These are phyloP conservation scores for Solanum paucissectum DNA, from an alignment of 257 asterid species.

Conservation along the genomic window DNA sequence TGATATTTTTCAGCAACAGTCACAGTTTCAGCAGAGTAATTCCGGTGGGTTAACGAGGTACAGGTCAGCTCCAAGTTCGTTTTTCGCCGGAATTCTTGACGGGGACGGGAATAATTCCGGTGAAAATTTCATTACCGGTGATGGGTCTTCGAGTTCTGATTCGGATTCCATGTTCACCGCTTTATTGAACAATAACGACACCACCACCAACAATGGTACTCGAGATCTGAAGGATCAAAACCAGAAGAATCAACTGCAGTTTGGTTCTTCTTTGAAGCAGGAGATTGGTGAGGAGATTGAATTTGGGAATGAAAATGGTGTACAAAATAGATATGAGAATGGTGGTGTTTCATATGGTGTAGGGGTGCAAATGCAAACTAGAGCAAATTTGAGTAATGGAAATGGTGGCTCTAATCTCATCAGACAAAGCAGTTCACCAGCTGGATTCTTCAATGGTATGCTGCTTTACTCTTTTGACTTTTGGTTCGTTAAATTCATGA, in stretches of 20 bases:
- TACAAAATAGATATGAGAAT: background rate
- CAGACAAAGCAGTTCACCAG: constrained; percentile 82
- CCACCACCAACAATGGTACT: constrained; percentile 9
- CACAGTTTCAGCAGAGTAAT: constrained; percentile 12
- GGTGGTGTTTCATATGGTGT: constrained; percentile 25
- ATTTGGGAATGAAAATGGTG: constrained; percentile 23
- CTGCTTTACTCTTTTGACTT: background rate
- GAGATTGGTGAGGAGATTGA: constrained; percentile 36
- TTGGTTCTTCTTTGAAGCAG: constrained; percentile 24
- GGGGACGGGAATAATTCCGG: constrained; percentile 2
- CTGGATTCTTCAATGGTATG: constrained; percentile 76
- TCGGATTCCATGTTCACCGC: constrained; percentile 3
- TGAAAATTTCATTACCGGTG: background rate
- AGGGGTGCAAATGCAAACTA: constrained; percentile 26
- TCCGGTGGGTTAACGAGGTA: constrained; percentile 43
- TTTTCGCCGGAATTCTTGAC: constrained; percentile 42
- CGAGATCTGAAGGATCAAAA: constrained; percentile 19
- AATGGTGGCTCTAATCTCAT: constrained; percentile 41
- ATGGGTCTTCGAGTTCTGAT: constrained; percentile 8
- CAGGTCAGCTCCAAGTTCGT: constrained; percentile 79
- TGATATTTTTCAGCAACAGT: constrained; percentile 23
- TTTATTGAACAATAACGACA: background rate
- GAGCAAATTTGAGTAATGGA: background rate
- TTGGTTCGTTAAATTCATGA: background rate
- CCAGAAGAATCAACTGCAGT: constrained; percentile 12